These are phyloP conservation scores for Capsicum chinense DNA, from an alignment of 257 asterid species.

Conservation along the genomic window DNA sequence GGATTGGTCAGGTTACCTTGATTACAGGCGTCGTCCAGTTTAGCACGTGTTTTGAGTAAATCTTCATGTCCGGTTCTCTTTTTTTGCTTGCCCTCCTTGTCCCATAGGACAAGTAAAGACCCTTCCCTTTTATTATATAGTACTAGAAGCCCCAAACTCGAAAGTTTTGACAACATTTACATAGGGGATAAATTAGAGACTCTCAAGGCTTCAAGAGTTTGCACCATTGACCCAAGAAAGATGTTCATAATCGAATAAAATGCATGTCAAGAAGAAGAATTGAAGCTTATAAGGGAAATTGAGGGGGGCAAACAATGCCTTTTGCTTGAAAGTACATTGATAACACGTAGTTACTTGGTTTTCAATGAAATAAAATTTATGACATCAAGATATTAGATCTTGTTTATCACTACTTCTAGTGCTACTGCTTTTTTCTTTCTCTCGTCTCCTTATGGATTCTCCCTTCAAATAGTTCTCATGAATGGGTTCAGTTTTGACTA, in stretches of 20 bases:
- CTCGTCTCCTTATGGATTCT: neutral
- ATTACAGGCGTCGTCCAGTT: too few species aligned
- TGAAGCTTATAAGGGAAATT: neutral
- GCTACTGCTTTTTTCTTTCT: neutral
- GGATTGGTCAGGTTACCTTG: too few species aligned
- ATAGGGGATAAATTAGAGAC: neutral
- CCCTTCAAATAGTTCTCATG: neutral
- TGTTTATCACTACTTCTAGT: neutral
- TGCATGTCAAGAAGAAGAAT: neutral
- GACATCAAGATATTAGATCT: slow-evolving; percentile 3
- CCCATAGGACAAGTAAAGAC: too few species aligned
- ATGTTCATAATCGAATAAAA: neutral
- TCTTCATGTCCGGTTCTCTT: too few species aligned
- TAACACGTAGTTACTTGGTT: neutral
- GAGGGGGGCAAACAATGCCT: neutral
- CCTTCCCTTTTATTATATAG: too few species aligned
- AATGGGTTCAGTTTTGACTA: neutral
- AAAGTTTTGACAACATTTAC: neutral
- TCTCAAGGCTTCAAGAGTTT: neutral
- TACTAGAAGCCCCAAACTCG: neutral
- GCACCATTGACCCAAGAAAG: neutral
- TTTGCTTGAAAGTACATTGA: neutral
- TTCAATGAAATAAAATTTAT: neutral
- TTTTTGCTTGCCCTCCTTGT: too few species aligned
- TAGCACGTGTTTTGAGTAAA: too few species aligned